Conservation (phyloP, 2,329 filamentous ascomycete species). For the Botrytis medusae region DNA sequence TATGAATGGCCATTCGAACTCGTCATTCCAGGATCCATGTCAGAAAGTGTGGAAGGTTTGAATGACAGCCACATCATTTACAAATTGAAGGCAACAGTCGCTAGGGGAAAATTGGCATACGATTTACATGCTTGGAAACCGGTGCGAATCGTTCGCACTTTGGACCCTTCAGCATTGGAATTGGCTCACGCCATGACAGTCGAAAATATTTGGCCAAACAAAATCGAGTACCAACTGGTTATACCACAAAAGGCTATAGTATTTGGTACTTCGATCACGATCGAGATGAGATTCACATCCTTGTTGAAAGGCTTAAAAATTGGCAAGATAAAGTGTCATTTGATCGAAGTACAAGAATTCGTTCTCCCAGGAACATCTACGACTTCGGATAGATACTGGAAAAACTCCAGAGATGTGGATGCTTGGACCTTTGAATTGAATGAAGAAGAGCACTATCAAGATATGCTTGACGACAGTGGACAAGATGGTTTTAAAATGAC, state of each 20-base stretch:
- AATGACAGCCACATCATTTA: conserved; percentile 86
- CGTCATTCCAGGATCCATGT: conserved; percentile 66
- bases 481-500: conserved; percentile 65
- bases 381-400: conserved; percentile 56
- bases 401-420: conserved; percentile 63
- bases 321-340: conserved; percentile 75
- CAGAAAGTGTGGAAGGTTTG: conserved; percentile 90
- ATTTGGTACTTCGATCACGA: conserved; percentile 80
- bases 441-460: conserved; percentile 64
- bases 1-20: conserved; percentile 82
- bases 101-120: conserved; percentile 82
- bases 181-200: conserved; percentile 89
- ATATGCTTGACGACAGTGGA: conserved; percentile 66
- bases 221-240: conserved; percentile 92
- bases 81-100: conserved; percentile 85
- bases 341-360: conserved; percentile 77
- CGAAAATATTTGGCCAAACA: conserved; percentile 97
- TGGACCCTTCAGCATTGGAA: conserved; percentile 74
- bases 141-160: conserved; percentile 73
- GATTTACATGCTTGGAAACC: conserved; percentile 80
- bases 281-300: conserved; percentile 85
- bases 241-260: conserved; percentile 93
- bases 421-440: conserved; percentile 57
- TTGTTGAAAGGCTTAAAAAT: conserved; percentile 85
- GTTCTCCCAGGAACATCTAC: conserved; percentile 50